phyloP scores from a whole-genome alignment of 129 eudicot genomes.

The Sambucus nigra region DNA sequence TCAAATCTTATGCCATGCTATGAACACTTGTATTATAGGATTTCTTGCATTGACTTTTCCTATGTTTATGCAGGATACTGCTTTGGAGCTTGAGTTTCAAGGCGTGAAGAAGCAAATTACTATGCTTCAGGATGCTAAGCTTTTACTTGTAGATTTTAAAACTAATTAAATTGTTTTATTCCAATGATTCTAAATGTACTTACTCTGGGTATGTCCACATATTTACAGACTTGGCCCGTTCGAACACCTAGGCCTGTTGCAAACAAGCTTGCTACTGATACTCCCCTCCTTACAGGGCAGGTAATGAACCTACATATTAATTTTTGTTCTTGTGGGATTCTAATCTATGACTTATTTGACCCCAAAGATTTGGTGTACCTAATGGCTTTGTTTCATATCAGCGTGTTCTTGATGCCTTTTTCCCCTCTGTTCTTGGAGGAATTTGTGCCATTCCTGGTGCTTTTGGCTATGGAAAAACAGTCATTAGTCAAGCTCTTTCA shows the following conservation, averaged over 20 bases:
- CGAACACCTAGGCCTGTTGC: slow-evolving; percentile 99
- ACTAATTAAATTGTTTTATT: not conserved
- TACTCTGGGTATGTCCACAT: slow-evolving; percentile 6
- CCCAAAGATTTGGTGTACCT: slow-evolving; percentile 9
- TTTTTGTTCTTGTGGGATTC: not conserved
- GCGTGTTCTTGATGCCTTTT: slow-evolving; percentile 99
- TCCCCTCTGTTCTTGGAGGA: slow-evolving; percentile 99
- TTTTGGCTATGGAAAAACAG: slow-evolving; percentile 99
- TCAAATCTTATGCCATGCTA: no score
- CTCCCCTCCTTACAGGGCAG: slow-evolving; percentile 98
- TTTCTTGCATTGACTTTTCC: not conserved
- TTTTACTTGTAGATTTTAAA: not conserved
- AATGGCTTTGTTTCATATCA: slow-evolving; percentile 20
- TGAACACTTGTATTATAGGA: not conserved
- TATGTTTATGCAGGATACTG: slow-evolving; percentile 70
- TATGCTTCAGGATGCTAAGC: slow-evolving; percentile 99
- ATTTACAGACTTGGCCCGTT: slow-evolving; percentile 82
- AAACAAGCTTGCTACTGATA: slow-evolving; percentile 95
- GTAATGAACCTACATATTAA: slow-evolving; percentile 24
- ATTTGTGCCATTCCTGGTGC: slow-evolving; percentile 99
- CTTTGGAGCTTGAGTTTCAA: slow-evolving; percentile 97
- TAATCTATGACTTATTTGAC: slow-evolving; percentile 9
- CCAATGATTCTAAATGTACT: not conserved
- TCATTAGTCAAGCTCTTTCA: slow-evolving; percentile 97
- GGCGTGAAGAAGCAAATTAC: slow-evolving; percentile 86